Evolutionary conservation across 305 asterid species (phyloP), one percentile per base, ranked within the genome.

Genomic region (Fraxinus dipetala): DNA sequence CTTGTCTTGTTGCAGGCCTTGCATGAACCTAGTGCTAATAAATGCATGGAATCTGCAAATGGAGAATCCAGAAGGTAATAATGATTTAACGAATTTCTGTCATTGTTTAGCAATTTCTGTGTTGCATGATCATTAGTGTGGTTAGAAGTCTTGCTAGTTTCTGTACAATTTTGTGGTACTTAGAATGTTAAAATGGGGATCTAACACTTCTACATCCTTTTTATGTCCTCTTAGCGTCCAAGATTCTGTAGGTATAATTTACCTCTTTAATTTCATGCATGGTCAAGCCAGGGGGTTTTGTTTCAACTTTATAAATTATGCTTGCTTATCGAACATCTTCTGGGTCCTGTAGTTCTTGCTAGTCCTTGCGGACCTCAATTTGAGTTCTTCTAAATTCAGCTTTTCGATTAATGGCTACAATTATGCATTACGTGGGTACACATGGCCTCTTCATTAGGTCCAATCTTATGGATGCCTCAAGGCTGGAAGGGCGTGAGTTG

Each of bases 1-100:
- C 40, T 5, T 36, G 36, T 75, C 76, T 67, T 76, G 28, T 82
- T 81, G 69, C 89, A 87, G 93, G 91, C 76, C 78, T 77, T 78
- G 77, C 83, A 76, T 20, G 84, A 85, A 18, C 35, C 26, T 10
- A 45, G 30, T 77, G 59, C 78, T 77, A 81, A 69, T 43, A 61
- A 79, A 80, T 76, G 63, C 36, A 16, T 81, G 35, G 86, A 84
- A 72, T 76, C 80, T 63, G 83, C 84, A 85, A 84, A 85, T 30
- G 78, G 48, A 78, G 90, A 85, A 77, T 67, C 76, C 67, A 85
- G 77, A 83, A 88, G 91, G 93, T 90, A 83, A 76, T 14, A n/a
- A 18, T 54, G 65, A 20, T 54, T 54, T 54, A 6, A 54, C 4
- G 22, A 54, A 54, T 8, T 54, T 14, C 76, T 30, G 43, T 70